Percentiles rank a stretch among this genome's conserved stretches.
These are phyloP conservation scores for Penicillium sp. DNA, from an alignment of 2,329 filamentous ascomycete species.

Conservation along the genomic window DNA sequence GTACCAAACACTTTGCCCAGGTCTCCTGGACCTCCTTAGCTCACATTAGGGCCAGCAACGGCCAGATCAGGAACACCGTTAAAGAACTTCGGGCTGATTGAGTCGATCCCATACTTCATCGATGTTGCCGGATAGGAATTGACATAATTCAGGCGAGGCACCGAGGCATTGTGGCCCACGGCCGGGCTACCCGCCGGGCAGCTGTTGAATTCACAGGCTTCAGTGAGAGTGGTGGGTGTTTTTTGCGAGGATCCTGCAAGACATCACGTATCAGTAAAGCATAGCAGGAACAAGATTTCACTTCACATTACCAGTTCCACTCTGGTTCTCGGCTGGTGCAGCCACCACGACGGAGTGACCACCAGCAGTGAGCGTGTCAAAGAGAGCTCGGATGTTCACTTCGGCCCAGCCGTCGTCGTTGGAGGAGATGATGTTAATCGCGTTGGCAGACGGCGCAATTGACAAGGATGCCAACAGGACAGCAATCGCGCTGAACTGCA, in stretches of 20 bases:
- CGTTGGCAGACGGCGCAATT: conserved; percentile 23
- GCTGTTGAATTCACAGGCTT: conserved; percentile 62
- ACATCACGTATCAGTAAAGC: conserved; percentile 3
- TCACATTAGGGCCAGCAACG: conserved; percentile 64
- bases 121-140: conserved; percentile 69
- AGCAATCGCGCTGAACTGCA: conserved; percentile 20
- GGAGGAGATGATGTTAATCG: conserved; percentile 61
- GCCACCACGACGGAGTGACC: conserved; percentile 66
- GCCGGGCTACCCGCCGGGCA: conserved; percentile 61
- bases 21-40: background rate
- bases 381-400: conserved; percentile 63
- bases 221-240: conserved; percentile 50
- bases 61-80: conserved; percentile 60
- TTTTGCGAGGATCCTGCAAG: conserved; percentile 54
- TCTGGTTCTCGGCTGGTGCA: conserved; percentile 66
- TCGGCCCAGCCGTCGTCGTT: conserved; percentile 78
- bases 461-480: conserved; percentile 15
- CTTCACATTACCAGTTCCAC: conserved; percentile 55
- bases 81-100: conserved; percentile 58
- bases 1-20: background rate
- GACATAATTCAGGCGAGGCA: conserved; percentile 67
- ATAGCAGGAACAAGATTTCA: background rate
- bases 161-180: conserved; percentile 58
- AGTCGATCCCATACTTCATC: conserved; percentile 64
- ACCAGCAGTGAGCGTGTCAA: conserved; percentile 56